A percentile compares a stretch with the other conserved stretches of the same genome.
phyloP scores from a whole-genome alignment of 164 flowering plant genomes.

The Sedum album region DNA sequence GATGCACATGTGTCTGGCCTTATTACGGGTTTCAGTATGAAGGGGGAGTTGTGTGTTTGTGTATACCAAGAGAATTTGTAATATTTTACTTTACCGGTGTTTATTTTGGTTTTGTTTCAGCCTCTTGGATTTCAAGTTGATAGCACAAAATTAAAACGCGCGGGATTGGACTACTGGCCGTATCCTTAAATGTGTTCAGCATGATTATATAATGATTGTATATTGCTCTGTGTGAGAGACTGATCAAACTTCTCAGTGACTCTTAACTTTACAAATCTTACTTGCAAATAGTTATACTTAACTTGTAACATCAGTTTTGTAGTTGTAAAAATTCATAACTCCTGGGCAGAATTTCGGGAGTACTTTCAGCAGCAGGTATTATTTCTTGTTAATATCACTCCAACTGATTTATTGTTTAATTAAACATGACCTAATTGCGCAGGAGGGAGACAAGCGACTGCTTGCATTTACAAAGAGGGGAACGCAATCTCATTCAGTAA shows the following conservation, averaged over 20 bases:
- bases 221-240: background rate
- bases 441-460: constrained; percentile 82
- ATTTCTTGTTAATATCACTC: constrained; percentile 3
- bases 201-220: background rate
- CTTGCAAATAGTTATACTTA: background rate
- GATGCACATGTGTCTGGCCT: background rate
- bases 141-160: constrained; percentile 85
- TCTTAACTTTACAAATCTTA: background rate
- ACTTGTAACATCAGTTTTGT: constrained; percentile 50
- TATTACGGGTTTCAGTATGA: too few species aligned
- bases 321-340: constrained; percentile 79
- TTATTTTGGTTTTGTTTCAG: constrained; percentile 27
- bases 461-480: constrained; percentile 90
- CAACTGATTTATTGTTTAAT: background rate
- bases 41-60: background rate
- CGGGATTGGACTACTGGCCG: constrained; percentile 98
- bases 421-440: constrained; percentile 8
- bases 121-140: constrained; percentile 87
- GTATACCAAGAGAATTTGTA: background rate
- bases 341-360: constrained; percentile 84
- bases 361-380: constrained; percentile 69
- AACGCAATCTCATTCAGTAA: constrained; percentile 60
- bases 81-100: constrained; percentile 3
- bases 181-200: constrained; percentile 39
- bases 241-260: background rate